Base-by-base conservation (phyloP, 2,329 filamentous ascomycete genomes). In the Ceratocystis eucalypticola region DNA sequence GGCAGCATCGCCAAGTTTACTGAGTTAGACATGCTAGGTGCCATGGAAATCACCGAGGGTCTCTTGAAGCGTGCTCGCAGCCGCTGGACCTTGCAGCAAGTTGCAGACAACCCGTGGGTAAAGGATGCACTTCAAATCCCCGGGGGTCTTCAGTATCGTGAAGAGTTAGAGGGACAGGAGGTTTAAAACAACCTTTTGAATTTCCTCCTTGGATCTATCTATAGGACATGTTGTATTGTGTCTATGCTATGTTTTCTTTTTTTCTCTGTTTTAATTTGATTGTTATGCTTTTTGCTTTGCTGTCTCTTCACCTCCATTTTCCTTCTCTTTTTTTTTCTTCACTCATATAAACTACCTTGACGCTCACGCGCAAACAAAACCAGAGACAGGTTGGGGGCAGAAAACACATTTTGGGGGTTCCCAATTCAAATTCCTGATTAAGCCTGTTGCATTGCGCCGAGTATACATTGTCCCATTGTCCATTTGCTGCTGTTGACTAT, bases 11-110 rank as follows among this genome's bases (percentile, higher is more conserved):
- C 74, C 70, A 85, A 83, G 69, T 86, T 87, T 69, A 82, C 83
- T 67, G 84, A 82, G 5, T 79, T 78, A 62, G 87, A 83, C 1
- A 82, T 95, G 64, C 80, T 85, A 46, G 91, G 89, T 0, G 92
- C 91, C 5, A 88, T 88, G 77, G 80, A 85, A 55, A 88, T 91
- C 65, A 92, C 95, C 0, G 92, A 96, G 73, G 89, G 86, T 0
- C 76, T 97, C 20, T 76, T 99, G 66, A 93, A 89, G 76, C 86
- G 95, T 69, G 89, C 89, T 1, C 85, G 89, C 61, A 89, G 86
- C 67, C 82, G 94, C 63, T 91, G 89, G 84, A 81, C 81, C 7
- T 76, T 97, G 67, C 83, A 87, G 61, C 87, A 89, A 70, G 87
- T 96, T 48, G 84, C 84, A 48, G 81, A 83, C 66, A 80, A 83